These are phyloP conservation scores for Curvularia spicifera DNA, from an alignment of 2,329 filamentous ascomycete genomes.

Conservation along the genomic window DNA sequence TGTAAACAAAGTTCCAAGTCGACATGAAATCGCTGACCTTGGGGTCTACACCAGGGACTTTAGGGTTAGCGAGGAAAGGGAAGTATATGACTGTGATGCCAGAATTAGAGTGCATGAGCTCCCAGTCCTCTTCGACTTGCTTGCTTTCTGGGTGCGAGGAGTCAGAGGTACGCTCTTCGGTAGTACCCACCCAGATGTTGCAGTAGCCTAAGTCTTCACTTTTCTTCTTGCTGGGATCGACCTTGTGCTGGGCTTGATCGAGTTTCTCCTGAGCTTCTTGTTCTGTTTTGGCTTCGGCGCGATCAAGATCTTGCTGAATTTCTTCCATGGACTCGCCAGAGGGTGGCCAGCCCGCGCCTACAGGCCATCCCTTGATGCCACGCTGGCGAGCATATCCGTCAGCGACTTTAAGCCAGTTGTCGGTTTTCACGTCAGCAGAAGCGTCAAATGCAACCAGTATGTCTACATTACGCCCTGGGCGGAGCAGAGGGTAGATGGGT, in stretches of 20 bases:
- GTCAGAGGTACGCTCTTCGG: slow-evolving; percentile 69
- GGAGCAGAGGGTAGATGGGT: slow-evolving; percentile 90
- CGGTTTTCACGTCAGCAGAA: slow-evolving; percentile 87
- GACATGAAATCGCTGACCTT: slow-evolving; percentile 83
- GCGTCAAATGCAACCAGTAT: slow-evolving; percentile 93
- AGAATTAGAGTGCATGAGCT: slow-evolving; percentile 76
- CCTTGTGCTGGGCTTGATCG: slow-evolving; percentile 58
- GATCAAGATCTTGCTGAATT: slow-evolving; percentile 68
- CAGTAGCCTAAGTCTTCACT: slow-evolving; percentile 76
- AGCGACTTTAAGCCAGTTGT: slow-evolving; percentile 94
- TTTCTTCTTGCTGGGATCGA: slow-evolving; percentile 32
- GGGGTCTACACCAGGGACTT: slow-evolving; percentile 82
- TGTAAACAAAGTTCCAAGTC: slow-evolving; percentile 99
- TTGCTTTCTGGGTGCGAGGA: slow-evolving; percentile 62
- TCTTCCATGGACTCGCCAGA: slow-evolving; percentile 63
- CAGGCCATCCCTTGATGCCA: slow-evolving; percentile 90
- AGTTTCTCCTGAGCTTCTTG: slow-evolving; percentile 70
- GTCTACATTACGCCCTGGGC: slow-evolving; percentile 87
- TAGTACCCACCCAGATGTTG: slow-evolving; percentile 92
- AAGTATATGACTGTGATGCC: slow-evolving; percentile 91
- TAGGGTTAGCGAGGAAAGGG: slow-evolving; percentile 82
- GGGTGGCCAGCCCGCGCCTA: slow-evolving; percentile 92
- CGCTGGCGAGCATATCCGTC: slow-evolving; percentile 92
- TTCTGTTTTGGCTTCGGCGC: slow-evolving; percentile 67
- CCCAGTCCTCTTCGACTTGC: slow-evolving; percentile 65